Evolutionary conservation across 192 early-diverging fungal genomes (phyloP), one percentile per base, ranked within the genome.

Genomic region (Linnemannia elongata): DNA sequence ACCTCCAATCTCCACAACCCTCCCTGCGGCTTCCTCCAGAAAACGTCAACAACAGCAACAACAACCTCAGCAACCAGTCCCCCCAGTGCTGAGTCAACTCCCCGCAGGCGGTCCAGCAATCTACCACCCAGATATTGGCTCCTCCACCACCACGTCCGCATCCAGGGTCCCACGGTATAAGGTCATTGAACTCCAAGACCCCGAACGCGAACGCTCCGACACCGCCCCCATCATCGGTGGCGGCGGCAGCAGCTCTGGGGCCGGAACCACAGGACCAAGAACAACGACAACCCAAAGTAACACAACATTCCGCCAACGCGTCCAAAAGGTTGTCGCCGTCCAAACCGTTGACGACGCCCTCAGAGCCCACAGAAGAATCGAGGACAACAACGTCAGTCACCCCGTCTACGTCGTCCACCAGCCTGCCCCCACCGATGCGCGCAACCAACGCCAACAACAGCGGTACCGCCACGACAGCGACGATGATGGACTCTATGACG

Each of bases 271-370:
- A 22, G 49, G 18, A 20, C 18, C 15, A 52, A 6, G 49, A 18
- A 52, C 49, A 18, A 52, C 15, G 49, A 20, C 49, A 5, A 52
- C 17, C 49, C 49, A 45, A 12, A 55, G 6, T 22, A 24, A 30
- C 55, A 9, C 55, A n/a, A 13, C 60, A 66, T 33, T 66, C 60
- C 60, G 60, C 13, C 60, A 66, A 66, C 60, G 60, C 12, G 60
- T 66, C 7, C 30, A 79, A 17, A 78, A 75, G 66, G n/a, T 79
- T 9, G 72, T 72, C n/a, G 77, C 47, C 0, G 70, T 74, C 8
- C 82, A 78, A 20, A 83, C 82, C 0, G 36, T 78, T 35, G 82
- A 83, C 18, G 72, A 83, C 20, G 76, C 76, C 8, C 36, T 78
- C 3, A 45, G 55, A 49, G 35, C 76, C 4, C 76, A 74, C 18